Percentiles rank a stretch among this genome's conserved stretches.
These are phyloP conservation scores for Beverwykella pulmonaria DNA, from an alignment of 495 filamentous ascomycete genomes.

Conservation along the genomic window DNA sequence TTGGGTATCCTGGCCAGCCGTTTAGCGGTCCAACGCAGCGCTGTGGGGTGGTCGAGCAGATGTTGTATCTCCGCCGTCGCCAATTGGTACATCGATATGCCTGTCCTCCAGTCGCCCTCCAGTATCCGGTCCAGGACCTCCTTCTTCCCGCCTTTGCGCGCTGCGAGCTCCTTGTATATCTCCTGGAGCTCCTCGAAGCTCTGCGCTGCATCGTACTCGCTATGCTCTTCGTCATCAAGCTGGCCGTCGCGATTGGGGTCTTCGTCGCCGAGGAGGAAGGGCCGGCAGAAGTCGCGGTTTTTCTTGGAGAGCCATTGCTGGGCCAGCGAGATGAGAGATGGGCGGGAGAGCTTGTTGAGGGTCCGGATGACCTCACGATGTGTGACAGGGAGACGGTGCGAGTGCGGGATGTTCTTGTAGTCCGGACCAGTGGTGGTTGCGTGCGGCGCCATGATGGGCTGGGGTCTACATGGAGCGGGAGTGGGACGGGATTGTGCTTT, in stretches of 20 bases:
- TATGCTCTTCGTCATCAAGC: constrained; percentile 49
- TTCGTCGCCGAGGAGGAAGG: constrained; percentile 52
- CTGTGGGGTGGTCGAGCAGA: constrained; percentile 73
- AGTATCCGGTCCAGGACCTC: constrained; percentile 77
- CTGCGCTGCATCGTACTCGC: constrained; percentile 61
- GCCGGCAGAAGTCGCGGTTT: constrained; percentile 59
- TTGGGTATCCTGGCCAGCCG: constrained; percentile 52
- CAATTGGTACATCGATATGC: constrained; percentile 74
- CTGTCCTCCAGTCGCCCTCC: constrained; percentile 81
- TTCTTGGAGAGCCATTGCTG: constrained; percentile 72
- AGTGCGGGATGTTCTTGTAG: constrained; percentile 53
- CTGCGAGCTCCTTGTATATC: constrained; percentile 59
- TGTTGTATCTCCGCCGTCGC: constrained; percentile 79
- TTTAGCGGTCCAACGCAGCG: constrained; percentile 76
- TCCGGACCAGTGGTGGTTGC: constrained; percentile 49
- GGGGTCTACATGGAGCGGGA: not conserved
- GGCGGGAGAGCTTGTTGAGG: constrained; percentile 69
- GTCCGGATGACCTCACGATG: constrained; percentile 65
- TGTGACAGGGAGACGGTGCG: constrained; percentile 61
- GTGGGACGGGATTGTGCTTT: not conserved
- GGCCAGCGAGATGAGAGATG: constrained; percentile 68
- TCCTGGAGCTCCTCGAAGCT: constrained; percentile 65
- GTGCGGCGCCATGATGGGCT: constrained; percentile 48
- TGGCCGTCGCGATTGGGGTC: constrained; percentile 49
- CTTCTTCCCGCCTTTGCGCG: constrained; percentile 67